Evolutionary conservation across 176 grass and related monocot genomes (phyloP), one percentile per base, ranked within the genome.

Genomic region (Saccharum spontaneum): DNA sequence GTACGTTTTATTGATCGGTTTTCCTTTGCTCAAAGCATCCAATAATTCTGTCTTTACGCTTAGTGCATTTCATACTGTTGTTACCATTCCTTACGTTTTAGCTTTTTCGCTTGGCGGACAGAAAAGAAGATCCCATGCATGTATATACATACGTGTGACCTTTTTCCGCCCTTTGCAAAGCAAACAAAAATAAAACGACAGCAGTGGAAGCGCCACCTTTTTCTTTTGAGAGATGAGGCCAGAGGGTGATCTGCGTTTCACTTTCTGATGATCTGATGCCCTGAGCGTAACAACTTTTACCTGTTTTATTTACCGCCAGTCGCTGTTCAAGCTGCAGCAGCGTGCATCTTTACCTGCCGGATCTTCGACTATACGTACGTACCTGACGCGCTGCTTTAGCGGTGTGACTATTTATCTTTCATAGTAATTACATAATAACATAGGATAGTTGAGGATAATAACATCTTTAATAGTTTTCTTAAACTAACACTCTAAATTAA

Each of bases 31-130:
- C 49, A 45, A 78, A 90, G 79, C 79, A 60, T 78, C 84, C 75
- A 90, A 83, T 87, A 83, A 83, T 90, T 83, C 84, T 68, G 2
- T 74, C 84, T 90, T 90, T 90, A 90, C 88, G 88, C 15, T 2
- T 57, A 18, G 45, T 57, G 78, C 73, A 55, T 86, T 90, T 69
- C 79, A 86, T 83, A 83, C 73, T 68, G 79, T 86, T 79, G 38
- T 79, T 74, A 60, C 84, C 88, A 90, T 90, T 73, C 20, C 88
- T 86, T 86, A 60, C 73, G n/a, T 79, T 59, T 82, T 67, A 33
- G 75, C 79, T 62, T 87, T 78, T 52, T 59, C 16, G 38, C 79
- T 70, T 18, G 66, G 38, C 63, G 59, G 75, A 12, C 84, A 83
- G 74, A 50, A 83, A 90, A 90, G 84, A 90, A 86, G 84, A 90